These are phyloP conservation scores for Microcos paniculata DNA, from an alignment of 345 rosid species.

Conservation along the genomic window DNA sequence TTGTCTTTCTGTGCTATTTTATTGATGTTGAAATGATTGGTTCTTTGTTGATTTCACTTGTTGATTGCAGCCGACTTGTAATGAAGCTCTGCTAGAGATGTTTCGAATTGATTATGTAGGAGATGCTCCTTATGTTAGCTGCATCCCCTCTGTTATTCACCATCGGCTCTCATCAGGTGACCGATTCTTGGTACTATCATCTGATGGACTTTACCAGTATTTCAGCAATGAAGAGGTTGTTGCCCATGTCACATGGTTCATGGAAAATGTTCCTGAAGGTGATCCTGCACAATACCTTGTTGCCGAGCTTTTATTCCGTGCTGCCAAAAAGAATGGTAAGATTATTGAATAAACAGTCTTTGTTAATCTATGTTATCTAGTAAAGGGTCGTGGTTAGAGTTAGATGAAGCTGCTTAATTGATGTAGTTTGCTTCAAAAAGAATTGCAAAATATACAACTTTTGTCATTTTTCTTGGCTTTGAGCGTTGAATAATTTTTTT, in stretches of 20 bases:
- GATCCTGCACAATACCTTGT: constrained; percentile 97
- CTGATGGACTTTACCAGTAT: constrained; percentile 94
- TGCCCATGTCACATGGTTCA: constrained; percentile 96
- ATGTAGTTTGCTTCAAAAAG: background rate
- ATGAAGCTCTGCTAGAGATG: constrained; percentile 82
- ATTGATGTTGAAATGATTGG: constrained; percentile 12
- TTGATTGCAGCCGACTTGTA: constrained; percentile 71
- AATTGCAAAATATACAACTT: background rate
- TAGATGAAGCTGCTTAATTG: background rate
- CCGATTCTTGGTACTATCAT: constrained; percentile 83
- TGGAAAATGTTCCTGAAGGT: constrained; percentile 94
- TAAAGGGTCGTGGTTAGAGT: background rate
- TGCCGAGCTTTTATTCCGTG: constrained; percentile 90
- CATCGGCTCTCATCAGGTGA: constrained; percentile 86
- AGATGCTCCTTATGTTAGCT: constrained; percentile 69
- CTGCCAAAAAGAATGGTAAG: constrained; percentile 93
- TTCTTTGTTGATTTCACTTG: constrained; percentile 14
- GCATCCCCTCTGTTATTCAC: constrained; percentile 73
- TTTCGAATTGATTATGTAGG: constrained; percentile 76
- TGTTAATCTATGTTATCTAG: background rate
- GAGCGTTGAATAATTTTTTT: background rate
- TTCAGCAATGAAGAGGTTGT: constrained; percentile 96
- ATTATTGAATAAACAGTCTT: constrained; percentile 5
- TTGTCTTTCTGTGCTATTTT: constrained; percentile 1
- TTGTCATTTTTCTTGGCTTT: background rate